Base-by-base conservation (phyloP, 805 yeast species). In the Candida sphagnicola region DNA sequence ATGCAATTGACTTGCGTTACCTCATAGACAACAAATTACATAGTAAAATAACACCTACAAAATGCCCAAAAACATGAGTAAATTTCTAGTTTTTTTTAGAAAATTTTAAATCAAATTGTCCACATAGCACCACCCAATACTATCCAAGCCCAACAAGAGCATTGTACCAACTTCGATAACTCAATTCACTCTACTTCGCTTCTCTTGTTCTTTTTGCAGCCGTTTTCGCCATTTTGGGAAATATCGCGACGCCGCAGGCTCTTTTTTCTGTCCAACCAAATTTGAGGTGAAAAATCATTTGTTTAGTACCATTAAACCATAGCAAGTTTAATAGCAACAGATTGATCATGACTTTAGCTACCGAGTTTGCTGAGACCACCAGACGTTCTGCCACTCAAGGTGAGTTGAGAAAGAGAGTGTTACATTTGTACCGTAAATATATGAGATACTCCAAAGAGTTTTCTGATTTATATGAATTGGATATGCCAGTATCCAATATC, bases 351-450 rank as follows among this genome's bases (percentile, higher is more conserved):
- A 85, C 90, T 16, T 65, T 77, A 34, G 81, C 95, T 18, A 86
- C 95, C 8, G 88, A 86, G 44, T 84, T 84, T 64, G 95, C 95
- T 12, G 86, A 82, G 62, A 76, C 91, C 29, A 81, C 93, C 18
- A 80, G 78, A 56, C 77, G 80, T 53, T 74, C 86, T 41, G 72
- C 75, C 44, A 67, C 79, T 34, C 69, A 72, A 34, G 69, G 74
- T 1, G 90, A 84, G 40, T 72, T 86, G 68, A 69, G 80, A 48
- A 55, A 57, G 46, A 72, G 89, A 32, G 83, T 84, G 21, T 69
- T 87, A 42, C 74, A 75, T 43, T 72, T 86, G 43, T 87, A 87
- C 74, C 77, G 95, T 48, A 75, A 77, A 57, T 87, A 74, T 56
- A 74, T 76, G 54, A 77, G 81, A 69, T 75, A 74, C 69, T 75